Percentiles rank a stretch among this genome's conserved stretches.
Evolutionary conservation across 768 basidiomycete species (phyloP).

Genomic region (Exsudoporus frostii): DNA sequence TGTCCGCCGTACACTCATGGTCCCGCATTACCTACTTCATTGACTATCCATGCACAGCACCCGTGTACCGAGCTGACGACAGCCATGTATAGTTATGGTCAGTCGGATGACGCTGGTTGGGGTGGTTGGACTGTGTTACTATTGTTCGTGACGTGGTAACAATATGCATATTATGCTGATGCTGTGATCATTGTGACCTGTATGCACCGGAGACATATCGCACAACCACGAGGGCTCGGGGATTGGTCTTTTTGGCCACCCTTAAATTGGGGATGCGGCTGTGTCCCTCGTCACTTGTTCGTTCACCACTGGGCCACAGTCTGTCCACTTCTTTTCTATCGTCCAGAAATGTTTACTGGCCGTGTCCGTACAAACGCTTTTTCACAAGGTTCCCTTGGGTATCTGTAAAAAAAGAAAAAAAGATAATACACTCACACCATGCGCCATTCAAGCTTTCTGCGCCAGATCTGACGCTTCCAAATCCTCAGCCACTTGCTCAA

Average conservation of each 20-base stretch:
- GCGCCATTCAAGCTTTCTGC: background rate
- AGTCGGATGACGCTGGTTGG: conserved; percentile 3
- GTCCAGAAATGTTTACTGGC: background rate
- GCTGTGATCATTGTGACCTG: background rate
- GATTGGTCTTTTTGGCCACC: too few species aligned
- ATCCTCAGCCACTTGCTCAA: conserved; percentile 23
- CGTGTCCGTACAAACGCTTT: background rate
- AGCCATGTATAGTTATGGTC: background rate
- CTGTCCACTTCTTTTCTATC: background rate
- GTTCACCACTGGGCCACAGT: background rate
- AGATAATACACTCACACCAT: background rate
- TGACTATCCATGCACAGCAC: conserved; percentile 9
- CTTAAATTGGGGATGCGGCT: background rate
- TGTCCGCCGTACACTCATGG: background rate
- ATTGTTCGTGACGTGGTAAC: background rate
- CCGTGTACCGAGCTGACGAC: background rate
- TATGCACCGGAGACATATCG: background rate
- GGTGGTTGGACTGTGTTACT: background rate
- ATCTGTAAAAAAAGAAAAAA: too few species aligned
- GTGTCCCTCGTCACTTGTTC: background rate
- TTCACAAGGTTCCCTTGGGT: background rate
- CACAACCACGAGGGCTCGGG: background rate
- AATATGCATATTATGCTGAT: background rate
- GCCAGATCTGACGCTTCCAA: conserved; percentile 15
- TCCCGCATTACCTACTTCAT: background rate